Evolutionary conservation across 2,329 filamentous ascomycete species (phyloP), one percentile per base, ranked within the genome.

Genomic region (Xylariaceae sp.): DNA sequence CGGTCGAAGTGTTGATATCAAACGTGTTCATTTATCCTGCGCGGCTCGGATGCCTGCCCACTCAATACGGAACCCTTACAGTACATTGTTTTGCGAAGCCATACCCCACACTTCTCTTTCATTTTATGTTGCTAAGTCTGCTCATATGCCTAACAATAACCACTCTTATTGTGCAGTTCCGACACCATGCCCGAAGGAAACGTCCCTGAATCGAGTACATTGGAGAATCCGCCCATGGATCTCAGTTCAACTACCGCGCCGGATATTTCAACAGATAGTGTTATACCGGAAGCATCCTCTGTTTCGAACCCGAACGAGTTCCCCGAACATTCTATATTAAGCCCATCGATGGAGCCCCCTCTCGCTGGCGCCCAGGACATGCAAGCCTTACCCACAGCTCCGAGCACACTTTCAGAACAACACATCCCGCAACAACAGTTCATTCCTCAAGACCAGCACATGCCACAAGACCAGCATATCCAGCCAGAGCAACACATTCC

Each of bases 21-120:
- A n/a, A n/a, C n/a, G n/a, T n/a, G n/a, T n/a, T n/a, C n/a, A 40
- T 29, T 45, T 16, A 12, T 14, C 15, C n/a, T 32, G 24, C 14
- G 12, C 29, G 23, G 18, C 8, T 9, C 5, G 11, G 11, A 31
- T 23, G 13, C 21, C 35, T 12, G 12, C 24, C 26, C 11, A 24
- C 21, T 11, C 11, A 24, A 3, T 15, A n/a, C n/a, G n/a, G n/a
- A n/a, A n/a, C n/a, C n/a, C n/a, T n/a, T n/a, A n/a, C n/a, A n/a
- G n/a, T n/a, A n/a, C n/a, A n/a, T n/a, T n/a, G n/a, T n/a, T n/a
- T n/a, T n/a, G n/a, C n/a, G n/a, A n/a, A n/a, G n/a, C n/a, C n/a
- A n/a, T n/a, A n/a, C n/a, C n/a, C n/a, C n/a, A n/a, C n/a, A n/a
- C n/a, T n/a, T n/a, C n/a, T n/a, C n/a, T n/a, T n/a, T n/a, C n/a